Base-by-base conservation (phyloP, 208 protist genomes). In the Novymonas esmeraldas region DNA sequence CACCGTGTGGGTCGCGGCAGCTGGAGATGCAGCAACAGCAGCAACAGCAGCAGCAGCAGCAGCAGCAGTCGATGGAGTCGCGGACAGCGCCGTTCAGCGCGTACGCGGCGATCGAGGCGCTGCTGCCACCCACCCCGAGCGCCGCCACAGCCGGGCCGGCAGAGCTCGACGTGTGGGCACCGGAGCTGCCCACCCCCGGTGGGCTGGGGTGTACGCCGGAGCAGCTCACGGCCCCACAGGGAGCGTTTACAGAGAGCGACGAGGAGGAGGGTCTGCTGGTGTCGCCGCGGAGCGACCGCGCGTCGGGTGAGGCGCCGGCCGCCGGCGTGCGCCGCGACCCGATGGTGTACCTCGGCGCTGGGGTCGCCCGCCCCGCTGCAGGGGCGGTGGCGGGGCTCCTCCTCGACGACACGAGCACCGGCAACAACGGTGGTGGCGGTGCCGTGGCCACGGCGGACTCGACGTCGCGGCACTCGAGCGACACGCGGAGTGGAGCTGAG, bases 221-320 rank as follows among this genome's bases (percentile, higher is more conserved):
- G n/a, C 61, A 46, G n/a, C 16, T 67, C 36, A 59, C 59, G 10
- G 24, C 68, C 34, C 67, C 39, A 42, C 65, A 61, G 31, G 57
- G 51, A 13, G 59, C 71, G 7, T 71, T 85, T 22, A 49, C 70
- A 13, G 83, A 89, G 61, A 89, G 70, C 60, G 83, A 89, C 11
- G 73, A 68, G 22, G 76, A 81, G 18, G 78, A 75, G 18, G 78
- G 72, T n/a, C 28, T n/a, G 18, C 14, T n/a, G 6, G 42, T 22
- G 7, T 46, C 70, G 22, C 70, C 54, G 34, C 38, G 44, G 29
- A 62, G 73, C 41, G 36, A 57, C 20, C 33, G 46, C 20, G 61
- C 45, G 7, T 24, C 46, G 13, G 22, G 41, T n/a, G 44, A 11
- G 20, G 44, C 42, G 1, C 52, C 71, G 3, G 14, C 39, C 0